Evolutionary conservation across 1,284 basidiomycete genomes (phyloP).

Genomic region (Pisolithus thermaeus): DNA sequence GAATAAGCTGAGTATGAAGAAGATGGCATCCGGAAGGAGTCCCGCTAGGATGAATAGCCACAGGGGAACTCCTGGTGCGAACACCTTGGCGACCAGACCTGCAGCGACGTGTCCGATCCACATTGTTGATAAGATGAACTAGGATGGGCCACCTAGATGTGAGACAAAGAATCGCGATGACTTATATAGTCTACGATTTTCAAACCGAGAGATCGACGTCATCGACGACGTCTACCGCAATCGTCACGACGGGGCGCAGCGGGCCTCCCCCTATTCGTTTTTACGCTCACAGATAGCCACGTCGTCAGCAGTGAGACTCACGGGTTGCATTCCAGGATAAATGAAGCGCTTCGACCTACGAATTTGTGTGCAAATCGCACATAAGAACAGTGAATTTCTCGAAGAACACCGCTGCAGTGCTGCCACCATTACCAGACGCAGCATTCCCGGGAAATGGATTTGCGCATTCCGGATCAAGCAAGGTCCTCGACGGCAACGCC

Average conservation of each 20-base stretch:
- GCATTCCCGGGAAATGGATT: too few species aligned
- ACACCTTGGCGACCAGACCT: slow-evolving; percentile 27
- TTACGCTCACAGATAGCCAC: too few species aligned
- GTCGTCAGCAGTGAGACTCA: too few species aligned
- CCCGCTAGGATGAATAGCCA: slow-evolving; percentile 14
- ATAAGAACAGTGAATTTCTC: too few species aligned
- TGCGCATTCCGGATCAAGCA: too few species aligned
- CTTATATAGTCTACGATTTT: background rate
- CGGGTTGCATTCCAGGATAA: too few species aligned
- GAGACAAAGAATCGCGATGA: background rate
- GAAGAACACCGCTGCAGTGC: too few species aligned
- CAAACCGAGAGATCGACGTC: background rate
- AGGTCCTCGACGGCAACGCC: too few species aligned
- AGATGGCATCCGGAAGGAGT: slow-evolving; percentile 23
- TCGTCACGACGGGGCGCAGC: background rate
- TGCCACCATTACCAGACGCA: too few species aligned
- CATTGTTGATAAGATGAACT: background rate
- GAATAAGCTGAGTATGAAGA: slow-evolving; percentile 25
- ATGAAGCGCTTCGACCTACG: too few species aligned
- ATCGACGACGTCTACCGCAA: background rate
- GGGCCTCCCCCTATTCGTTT: too few species aligned
- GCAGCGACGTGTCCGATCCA: slow-evolving; percentile 4
- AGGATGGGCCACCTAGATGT: background rate
- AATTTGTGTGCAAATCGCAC: too few species aligned
- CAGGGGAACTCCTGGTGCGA: slow-evolving; percentile 27